Conservation (phyloP, 768 basidiomycete genomes). For the Mycena floridula region DNA sequence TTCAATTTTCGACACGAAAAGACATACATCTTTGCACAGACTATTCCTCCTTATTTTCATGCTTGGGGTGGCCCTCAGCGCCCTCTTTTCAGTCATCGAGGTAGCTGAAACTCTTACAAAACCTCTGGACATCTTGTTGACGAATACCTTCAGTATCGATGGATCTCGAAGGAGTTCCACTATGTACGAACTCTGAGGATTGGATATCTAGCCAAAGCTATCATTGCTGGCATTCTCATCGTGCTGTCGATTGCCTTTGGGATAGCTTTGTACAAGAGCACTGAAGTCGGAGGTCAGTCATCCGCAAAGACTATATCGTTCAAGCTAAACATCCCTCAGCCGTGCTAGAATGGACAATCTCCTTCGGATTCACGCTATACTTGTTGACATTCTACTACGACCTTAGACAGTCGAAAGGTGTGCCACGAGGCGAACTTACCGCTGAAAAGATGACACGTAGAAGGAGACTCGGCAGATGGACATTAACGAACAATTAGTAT, state of each 20-base stretch:
- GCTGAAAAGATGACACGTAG: slow-evolving; percentile 19
- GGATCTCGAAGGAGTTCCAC: slow-evolving; percentile 53
- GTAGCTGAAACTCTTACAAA: slow-evolving; percentile 23
- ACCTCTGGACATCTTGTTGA: neutral
- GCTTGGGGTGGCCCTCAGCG: slow-evolving; percentile 62
- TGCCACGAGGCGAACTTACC: slow-evolving; percentile 40
- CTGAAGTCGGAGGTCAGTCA: slow-evolving; percentile 1
- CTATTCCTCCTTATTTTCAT: slow-evolving; percentile 69
- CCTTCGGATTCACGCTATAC: slow-evolving; percentile 69
- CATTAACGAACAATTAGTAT: no score
- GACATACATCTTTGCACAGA: slow-evolving; percentile 44
- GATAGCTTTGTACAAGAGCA: slow-evolving; percentile 36
- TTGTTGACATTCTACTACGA: slow-evolving; percentile 70
- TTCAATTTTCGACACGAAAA: slow-evolving; percentile 64
- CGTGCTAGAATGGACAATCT: slow-evolving; percentile 71
- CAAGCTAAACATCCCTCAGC: no score
- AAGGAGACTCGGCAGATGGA: no score
- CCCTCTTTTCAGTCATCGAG: slow-evolving; percentile 71
- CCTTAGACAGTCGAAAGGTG: slow-evolving; percentile 53
- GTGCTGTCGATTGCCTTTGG: slow-evolving; percentile 59
- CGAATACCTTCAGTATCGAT: slow-evolving; percentile 43
- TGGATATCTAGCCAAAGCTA: slow-evolving; percentile 58
- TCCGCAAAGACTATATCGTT: neutral
- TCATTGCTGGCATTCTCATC: slow-evolving; percentile 54
- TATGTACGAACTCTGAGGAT: slow-evolving; percentile 36